Conservation (phyloP, 495 filamentous ascomycete species). For the Penicillium nucicola region DNA sequence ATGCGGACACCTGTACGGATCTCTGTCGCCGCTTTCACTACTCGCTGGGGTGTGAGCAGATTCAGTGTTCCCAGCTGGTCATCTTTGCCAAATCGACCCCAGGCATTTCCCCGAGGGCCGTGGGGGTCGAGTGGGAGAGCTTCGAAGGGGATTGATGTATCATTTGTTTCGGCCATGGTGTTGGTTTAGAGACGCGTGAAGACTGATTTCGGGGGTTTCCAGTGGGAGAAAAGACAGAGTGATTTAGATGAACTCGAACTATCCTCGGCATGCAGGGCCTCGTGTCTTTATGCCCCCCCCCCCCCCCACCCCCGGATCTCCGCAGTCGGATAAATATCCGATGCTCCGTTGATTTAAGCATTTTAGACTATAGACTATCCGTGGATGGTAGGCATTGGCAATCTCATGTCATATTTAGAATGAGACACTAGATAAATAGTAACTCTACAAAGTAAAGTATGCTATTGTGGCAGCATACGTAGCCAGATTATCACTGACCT, state of each 20-base stretch:
- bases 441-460: constrained; percentile 32
- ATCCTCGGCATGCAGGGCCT: background rate
- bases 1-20: constrained; percentile 53
- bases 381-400: too few relatives aligned
- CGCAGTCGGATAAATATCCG: constrained; percentile 14
- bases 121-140: constrained; percentile 44
- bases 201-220: too few relatives aligned
- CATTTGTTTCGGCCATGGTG: constrained; percentile 6
- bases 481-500: constrained; percentile 51
- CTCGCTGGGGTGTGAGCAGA: constrained; percentile 47
- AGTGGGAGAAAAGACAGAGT: too few relatives aligned
- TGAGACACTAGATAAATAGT: background rate
- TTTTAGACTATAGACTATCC: too few relatives aligned
- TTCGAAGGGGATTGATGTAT: constrained; percentile 29
- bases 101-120: constrained; percentile 50
- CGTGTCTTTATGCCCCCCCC: background rate
- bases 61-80: constrained; percentile 54
- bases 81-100: constrained; percentile 47
- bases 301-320: constrained; percentile 7
- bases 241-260: too few relatives aligned
- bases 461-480: constrained; percentile 54
- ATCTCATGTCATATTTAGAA: background rate
- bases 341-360: background rate
- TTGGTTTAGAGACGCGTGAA: background rate
- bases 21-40: constrained; percentile 46